Base-by-base conservation (phyloP, 148 eudicot species). In the Hydrangea macrophylla region DNA sequence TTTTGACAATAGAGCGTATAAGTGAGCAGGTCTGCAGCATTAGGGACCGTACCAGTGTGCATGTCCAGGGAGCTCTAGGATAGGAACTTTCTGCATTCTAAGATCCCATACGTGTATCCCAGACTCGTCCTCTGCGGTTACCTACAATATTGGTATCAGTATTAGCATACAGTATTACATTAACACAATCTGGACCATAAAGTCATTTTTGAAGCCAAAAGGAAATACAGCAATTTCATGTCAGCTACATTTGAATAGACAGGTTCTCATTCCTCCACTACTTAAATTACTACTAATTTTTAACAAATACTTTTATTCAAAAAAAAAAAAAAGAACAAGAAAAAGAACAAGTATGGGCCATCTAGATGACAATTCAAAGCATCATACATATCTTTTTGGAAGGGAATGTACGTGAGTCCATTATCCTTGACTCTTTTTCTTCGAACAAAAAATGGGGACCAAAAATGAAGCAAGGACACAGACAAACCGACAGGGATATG, bases 41-140 rank as follows among this genome's bases (percentile, higher is more conserved):
- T 64, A 35, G 25, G 25, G 45, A 42, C 28, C 39, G 55, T 90
- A 91, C 97, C 99, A 91, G 85, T 95, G 99, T 72, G 96, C 82
- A 82, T 95, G 97, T 60, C 99, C 99, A 72, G 99, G 87, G 72
- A 94, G 96, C 81, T 95, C 99, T 20, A 78, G 40, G 31, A 89
- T 79, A 54, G 93, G 99, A 74, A 69, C 78, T 75, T 85, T 87
- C 24, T 79, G 79, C 91, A 85, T 87, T 80, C 99, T 89, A 74
- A 91, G 89, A 82, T 95, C 99, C 99, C 99, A 91, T 79, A 95
- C 69, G 42, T 89, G 92, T 74, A 95, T 95, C 64, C 97, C 97
- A 36, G 93, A 91, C 71, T 95, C 99, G 78, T 95, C 99, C 70
- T 87, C 99, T 45, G 99, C 97, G 60, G 97, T 95, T 73, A 87